Conservation (phyloP, 352 stramenopile genomes). For the Blastocystis sp. region DNA sequence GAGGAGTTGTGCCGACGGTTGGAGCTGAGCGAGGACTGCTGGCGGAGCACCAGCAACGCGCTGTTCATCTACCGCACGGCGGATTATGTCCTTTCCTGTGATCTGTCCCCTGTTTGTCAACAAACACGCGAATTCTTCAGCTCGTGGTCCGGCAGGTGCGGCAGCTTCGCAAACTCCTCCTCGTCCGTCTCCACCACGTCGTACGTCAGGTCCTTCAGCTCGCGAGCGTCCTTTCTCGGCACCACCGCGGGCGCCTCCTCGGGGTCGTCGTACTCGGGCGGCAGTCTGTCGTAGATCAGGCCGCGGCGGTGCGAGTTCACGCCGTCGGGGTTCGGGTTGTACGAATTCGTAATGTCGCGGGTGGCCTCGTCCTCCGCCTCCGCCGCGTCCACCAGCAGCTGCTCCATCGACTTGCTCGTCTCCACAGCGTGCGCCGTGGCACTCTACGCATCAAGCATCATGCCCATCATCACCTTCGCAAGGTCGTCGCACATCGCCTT, state of each 20-base stretch:
- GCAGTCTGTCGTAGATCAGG: conserved; percentile 66
- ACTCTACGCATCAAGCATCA: neutral
- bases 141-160: neutral
- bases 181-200: no score
- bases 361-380: conserved; percentile 31
- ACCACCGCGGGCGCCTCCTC: conserved; percentile 46
- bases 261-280: conserved; percentile 43
- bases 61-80: conserved; percentile 25
- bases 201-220: no score
- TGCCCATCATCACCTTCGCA: neutral
- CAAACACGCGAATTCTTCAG: conserved; percentile 27
- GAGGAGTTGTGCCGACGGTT: neutral
- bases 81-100: conserved; percentile 32
- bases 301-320: conserved; percentile 58
- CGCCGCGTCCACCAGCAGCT: conserved; percentile 25
- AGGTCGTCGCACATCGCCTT: neutral
- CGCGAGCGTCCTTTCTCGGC: neutral
- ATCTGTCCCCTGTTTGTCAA: neutral
- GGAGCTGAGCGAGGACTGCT: neutral
- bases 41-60: neutral
- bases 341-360: conserved; percentile 34
- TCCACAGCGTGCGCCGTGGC: conserved; percentile 23
- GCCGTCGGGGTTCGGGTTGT: conserved; percentile 35
- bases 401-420: conserved; percentile 34
- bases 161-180: no score